phyloP scores from a whole-genome alignment of 176 grass and related monocot species.

The Oryza coarctata region DNA sequence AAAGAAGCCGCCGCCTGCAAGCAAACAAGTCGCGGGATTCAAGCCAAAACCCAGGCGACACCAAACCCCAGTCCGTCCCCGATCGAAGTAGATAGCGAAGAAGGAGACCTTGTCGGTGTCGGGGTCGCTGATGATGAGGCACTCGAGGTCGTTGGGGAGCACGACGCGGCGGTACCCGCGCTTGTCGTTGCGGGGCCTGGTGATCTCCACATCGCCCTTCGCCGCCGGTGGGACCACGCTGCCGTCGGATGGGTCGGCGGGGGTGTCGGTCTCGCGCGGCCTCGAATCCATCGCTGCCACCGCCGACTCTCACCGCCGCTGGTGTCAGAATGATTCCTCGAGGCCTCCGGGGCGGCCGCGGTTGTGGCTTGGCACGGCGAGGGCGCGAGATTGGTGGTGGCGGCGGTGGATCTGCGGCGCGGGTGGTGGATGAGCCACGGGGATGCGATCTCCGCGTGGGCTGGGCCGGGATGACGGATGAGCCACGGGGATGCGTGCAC shows the following conservation, averaged over 20 bases:
- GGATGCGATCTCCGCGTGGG: too few relatives aligned
- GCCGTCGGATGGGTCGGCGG: constrained; percentile 21
- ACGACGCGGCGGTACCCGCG: constrained; percentile 83
- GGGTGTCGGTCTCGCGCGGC: constrained; percentile 3
- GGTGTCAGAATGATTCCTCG: not conserved
- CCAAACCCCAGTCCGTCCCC: not conserved
- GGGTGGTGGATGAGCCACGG: too few relatives aligned
- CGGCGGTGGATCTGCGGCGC: too few relatives aligned
- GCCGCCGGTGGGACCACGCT: not conserved
- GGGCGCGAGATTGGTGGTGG: too few relatives aligned
- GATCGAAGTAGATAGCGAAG: constrained; percentile 11
- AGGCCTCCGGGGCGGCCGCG: not conserved
- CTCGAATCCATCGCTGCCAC: constrained; percentile 32
- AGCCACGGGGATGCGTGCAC: too few relatives aligned
- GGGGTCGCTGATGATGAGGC: constrained; percentile 91
- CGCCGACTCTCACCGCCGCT: not conserved
- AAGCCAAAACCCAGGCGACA: not conserved
- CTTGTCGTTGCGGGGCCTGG: constrained; percentile 77
- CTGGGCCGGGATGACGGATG: too few relatives aligned
- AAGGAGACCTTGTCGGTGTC: constrained; percentile 83
- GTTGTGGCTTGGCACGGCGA: not conserved
- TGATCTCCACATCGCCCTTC: constrained; percentile 56
- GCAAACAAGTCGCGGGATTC: constrained; percentile 30
- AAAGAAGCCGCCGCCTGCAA: constrained; percentile 84
- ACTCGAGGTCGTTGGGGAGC: constrained; percentile 75